Percentiles rank a stretch among this genome's conserved stretches.
Conservation (phyloP, 2,329 filamentous ascomycete genomes). For the Sarocladium strictum region DNA sequence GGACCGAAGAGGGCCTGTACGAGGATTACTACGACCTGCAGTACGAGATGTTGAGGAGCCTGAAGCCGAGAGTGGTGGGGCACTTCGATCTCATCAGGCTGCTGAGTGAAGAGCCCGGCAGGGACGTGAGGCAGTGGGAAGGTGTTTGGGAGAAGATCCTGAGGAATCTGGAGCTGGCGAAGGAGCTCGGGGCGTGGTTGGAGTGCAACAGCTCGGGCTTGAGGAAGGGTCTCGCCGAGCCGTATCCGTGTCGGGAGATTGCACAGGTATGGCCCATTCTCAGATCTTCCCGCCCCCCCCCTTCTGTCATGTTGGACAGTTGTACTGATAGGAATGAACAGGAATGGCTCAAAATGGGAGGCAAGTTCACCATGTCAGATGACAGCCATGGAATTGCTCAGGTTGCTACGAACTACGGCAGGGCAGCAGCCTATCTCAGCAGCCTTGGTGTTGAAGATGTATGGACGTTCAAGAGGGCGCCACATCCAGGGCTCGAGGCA, state of each 20-base stretch:
- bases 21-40: constrained; percentile 87
- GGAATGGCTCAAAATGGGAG: constrained; percentile 67
- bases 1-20: constrained; percentile 67
- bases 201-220: constrained; percentile 86
- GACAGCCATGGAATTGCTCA: constrained; percentile 89
- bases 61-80: constrained; percentile 75
- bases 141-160: constrained; percentile 68
- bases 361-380: constrained; percentile 85
- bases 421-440: constrained; percentile 64
- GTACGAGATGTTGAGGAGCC: constrained; percentile 66
- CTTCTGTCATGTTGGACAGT: too few species aligned
- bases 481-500: constrained; percentile 22
- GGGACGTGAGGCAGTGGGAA: constrained; percentile 50
- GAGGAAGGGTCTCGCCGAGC: constrained; percentile 84
- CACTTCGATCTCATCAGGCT: constrained; percentile 92
- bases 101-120: constrained; percentile 62
- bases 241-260: constrained; percentile 77
- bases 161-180: constrained; percentile 68
- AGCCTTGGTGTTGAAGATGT: constrained; percentile 58
- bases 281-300: too few species aligned
- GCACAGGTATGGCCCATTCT: too few species aligned
- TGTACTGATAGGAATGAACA: constrained; percentile 25
- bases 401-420: constrained; percentile 76
- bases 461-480: constrained; percentile 44
- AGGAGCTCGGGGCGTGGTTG: constrained; percentile 70